These are phyloP conservation scores for Jamesozyma gamospora DNA, from an alignment of 805 yeast species.

Conservation along the genomic window DNA sequence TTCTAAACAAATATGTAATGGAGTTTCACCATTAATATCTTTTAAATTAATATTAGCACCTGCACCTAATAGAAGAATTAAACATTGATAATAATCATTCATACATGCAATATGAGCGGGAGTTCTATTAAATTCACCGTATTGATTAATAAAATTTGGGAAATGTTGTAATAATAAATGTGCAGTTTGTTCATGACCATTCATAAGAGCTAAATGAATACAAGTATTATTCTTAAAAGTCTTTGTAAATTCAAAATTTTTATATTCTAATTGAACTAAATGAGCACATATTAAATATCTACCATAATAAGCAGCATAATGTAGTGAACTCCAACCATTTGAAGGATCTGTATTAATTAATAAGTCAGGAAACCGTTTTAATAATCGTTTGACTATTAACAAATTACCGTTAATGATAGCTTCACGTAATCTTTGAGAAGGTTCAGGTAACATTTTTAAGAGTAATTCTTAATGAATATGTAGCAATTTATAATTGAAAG, in stretches of 20 bases:
- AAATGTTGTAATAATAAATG: constrained; percentile 62
- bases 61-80: constrained; percentile 53
- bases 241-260: constrained; percentile 37
- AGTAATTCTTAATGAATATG: not conserved
- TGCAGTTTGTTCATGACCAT: constrained; percentile 63
- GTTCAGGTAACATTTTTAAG: constrained; percentile 34
- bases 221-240: constrained; percentile 54
- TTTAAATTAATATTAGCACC: constrained; percentile 69
- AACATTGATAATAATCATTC: constrained; percentile 51
- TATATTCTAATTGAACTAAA: constrained; percentile 49
- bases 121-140: constrained; percentile 41
- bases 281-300: constrained; percentile 56
- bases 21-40: constrained; percentile 70
- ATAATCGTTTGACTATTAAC: constrained; percentile 51
- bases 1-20: constrained; percentile 74
- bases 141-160: constrained; percentile 42
- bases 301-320: constrained; percentile 70
- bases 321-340: constrained; percentile 78
- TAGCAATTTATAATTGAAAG: not conserved
- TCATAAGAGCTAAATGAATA: constrained; percentile 56
- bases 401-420: constrained; percentile 57
- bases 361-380: constrained; percentile 60
- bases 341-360: constrained; percentile 56
- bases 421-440: constrained; percentile 53
- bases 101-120: constrained; percentile 63